Evolutionary conservation across 768 basidiomycete genomes (phyloP), one percentile per base, ranked within the genome.

Genomic region (Cantharellus anzutake): DNA sequence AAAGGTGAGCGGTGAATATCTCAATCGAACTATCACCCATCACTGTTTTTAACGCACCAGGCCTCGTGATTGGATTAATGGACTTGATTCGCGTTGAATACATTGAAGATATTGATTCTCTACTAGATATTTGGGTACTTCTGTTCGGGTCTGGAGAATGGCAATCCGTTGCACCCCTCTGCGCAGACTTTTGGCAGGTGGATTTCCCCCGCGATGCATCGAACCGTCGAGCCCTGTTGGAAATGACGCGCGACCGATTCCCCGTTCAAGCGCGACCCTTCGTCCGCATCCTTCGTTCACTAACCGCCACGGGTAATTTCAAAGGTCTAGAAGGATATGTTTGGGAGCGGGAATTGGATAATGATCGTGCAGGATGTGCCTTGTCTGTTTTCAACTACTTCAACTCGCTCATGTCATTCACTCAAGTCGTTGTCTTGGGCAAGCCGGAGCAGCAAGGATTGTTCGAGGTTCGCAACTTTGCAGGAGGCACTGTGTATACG

Each of bases 171-270:
- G 79, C 78, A 2, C 64, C 66, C 4, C 81, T 94, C 61, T 85
- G 83, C 63, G 72, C 76, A 3, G 87, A 92, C 64, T 93, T 80
- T 68, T 97, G 92, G 62, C 56, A 41, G 41, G 37, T 63, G 90
- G 75, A 81, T 58, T 74, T 72, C 1, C 89, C 92, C 66, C 86
- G 81, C 80, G 72, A 79, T 42, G 73, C 76, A 42, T 80, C 80
- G 53, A 72, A 81, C 20, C 84, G 90, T 39, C 79, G 84, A 37
- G 84, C 86, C 41, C 78, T 93, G 56, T 78, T 97, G 59, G 89
- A 92, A 62, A 81, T 89, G 34, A 80, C 85, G 4, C 78, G 85
- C 2, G 78, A 84, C 4, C 79, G 87, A 2, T 97, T 91, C 70
- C 92, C 92, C 2, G 77, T 88, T 39, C 82, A 89, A 59, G 76